Percentiles rank a stretch among this genome's conserved stretches.
phyloP scores from a whole-genome alignment of 1,139 yeast species.

The Pichia terricola region DNA sequence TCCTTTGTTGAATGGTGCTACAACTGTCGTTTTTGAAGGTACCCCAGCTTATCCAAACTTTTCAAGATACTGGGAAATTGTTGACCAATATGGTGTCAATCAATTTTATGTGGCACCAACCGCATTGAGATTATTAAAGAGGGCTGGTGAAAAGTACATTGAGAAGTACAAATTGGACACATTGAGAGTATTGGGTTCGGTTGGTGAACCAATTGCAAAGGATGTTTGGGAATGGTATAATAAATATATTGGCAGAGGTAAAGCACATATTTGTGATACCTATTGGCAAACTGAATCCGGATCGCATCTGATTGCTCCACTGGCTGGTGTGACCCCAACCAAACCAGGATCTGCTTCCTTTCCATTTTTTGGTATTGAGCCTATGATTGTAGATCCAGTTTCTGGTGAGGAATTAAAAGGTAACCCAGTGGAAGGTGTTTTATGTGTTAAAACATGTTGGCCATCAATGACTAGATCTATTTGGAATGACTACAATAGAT shows the following conservation, averaged over 20 bases:
- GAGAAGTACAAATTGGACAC: conserved; percentile 57
- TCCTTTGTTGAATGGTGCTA: conserved; percentile 68
- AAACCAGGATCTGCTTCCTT: conserved; percentile 74
- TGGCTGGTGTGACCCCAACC: conserved; percentile 66
- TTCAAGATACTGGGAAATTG: conserved; percentile 78
- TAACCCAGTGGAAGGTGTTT: conserved; percentile 63
- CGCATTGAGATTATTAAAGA: conserved; percentile 70
- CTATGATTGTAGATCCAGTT: conserved; percentile 63
- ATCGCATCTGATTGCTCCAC: conserved; percentile 60
- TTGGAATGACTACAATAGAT: conserved; percentile 60
- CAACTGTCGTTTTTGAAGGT: conserved; percentile 77
- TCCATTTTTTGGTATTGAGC: conserved; percentile 68
- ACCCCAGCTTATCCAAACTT: conserved; percentile 78
- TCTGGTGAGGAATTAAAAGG: conserved; percentile 57
- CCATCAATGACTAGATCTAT: conserved; percentile 74
- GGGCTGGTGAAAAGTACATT: conserved; percentile 67
- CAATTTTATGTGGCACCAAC: conserved; percentile 90
- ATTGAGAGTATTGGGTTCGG: conserved; percentile 70
- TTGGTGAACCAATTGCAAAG: conserved; percentile 89
- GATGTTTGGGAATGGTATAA: conserved; percentile 93
- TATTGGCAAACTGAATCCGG: conserved; percentile 86
- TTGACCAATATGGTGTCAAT: conserved; percentile 65
- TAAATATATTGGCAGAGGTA: conserved; percentile 64
- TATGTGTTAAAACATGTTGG: conserved; percentile 65
- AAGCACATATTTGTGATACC: conserved; percentile 69